Evolutionary conservation across 1,284 basidiomycete genomes (phyloP).

Genomic region (Fomes fomentarius): DNA sequence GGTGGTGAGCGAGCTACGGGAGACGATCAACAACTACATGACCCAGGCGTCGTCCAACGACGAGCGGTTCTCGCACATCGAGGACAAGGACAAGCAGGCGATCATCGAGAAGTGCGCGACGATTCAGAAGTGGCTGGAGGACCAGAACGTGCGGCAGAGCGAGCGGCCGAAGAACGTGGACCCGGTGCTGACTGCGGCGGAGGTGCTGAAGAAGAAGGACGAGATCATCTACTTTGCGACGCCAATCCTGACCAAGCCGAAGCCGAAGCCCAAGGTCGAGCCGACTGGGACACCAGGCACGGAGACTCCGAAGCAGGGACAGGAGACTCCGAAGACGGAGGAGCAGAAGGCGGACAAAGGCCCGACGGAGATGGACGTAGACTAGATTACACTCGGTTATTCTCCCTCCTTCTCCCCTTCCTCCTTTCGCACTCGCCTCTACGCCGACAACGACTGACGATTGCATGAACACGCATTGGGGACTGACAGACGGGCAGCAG

Average conservation of each 20-base stretch:
- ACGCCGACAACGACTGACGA: background rate
- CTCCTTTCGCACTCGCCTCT: background rate
- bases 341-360: conserved; percentile 46
- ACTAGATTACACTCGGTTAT: conserved; percentile 44
- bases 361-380: conserved; percentile 81
- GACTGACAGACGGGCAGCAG: conserved; percentile 11
- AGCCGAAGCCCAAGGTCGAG: conserved; percentile 78
- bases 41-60: conserved; percentile 79
- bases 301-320: conserved; percentile 66
- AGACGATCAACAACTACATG: conserved; percentile 85
- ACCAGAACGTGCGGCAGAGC: conserved; percentile 82
- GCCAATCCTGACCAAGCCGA: conserved; percentile 85
- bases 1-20: conserved; percentile 76
- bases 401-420: background rate
- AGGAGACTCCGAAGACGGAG: conserved; percentile 58
- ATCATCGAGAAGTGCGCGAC: conserved; percentile 84
- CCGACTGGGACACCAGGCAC: conserved; percentile 41
- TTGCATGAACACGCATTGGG: background rate
- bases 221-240: conserved; percentile 86
- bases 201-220: conserved; percentile 88
- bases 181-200: conserved; percentile 77
- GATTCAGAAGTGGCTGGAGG: conserved; percentile 92
- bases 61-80: conserved; percentile 87
- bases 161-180: conserved; percentile 89
- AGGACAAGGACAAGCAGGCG: conserved; percentile 82